These are phyloP conservation scores for Peronospora destructor DNA, from an alignment of 352 stramenopile species.

Conservation along the genomic window DNA sequence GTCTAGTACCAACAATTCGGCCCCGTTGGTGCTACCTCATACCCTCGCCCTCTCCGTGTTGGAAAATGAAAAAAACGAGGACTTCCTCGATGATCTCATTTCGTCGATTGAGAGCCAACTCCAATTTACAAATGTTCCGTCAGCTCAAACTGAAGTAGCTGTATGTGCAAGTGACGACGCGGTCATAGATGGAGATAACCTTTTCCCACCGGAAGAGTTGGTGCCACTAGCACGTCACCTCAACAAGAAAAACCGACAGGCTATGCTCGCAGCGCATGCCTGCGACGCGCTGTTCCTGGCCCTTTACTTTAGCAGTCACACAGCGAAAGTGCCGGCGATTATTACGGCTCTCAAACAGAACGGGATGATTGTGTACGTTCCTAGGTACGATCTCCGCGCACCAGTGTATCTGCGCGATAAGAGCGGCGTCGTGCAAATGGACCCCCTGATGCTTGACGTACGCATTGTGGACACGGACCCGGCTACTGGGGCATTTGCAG, in stretches of 20 bases:
- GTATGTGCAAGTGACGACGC: conserved; percentile 4
- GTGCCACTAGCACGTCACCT: conserved; percentile 77
- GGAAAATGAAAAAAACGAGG: conserved; percentile 38
- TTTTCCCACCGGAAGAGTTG: conserved; percentile 59
- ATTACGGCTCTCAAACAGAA: conserved; percentile 89
- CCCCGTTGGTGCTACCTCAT: conserved; percentile 28
- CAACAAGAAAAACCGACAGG: conserved; percentile 87
- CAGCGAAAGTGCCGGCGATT: conserved; percentile 75
- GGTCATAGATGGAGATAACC: conserved; percentile 17
- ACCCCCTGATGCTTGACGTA: conserved; percentile 64
- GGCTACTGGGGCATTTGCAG: conserved; percentile 55
- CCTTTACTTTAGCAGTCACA: conserved; percentile 89
- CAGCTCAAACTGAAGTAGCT: not conserved
- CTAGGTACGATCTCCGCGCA: conserved; percentile 86
- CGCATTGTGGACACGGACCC: conserved; percentile 54
- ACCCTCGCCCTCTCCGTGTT: conserved; percentile 61
- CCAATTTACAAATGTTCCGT: conserved; percentile 15
- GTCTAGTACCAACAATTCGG: not conserved
- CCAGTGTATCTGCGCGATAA: conserved; percentile 89
- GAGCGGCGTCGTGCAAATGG: conserved; percentile 79
- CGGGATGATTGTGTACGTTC: conserved; percentile 90
- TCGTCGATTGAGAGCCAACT: conserved; percentile 56
- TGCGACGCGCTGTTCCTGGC: conserved; percentile 90
- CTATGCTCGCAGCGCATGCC: conserved; percentile 82
- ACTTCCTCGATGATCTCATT: conserved; percentile 62